phyloP scores from a whole-genome alignment of 495 filamentous ascomycete species.

The Xylaria curta region DNA sequence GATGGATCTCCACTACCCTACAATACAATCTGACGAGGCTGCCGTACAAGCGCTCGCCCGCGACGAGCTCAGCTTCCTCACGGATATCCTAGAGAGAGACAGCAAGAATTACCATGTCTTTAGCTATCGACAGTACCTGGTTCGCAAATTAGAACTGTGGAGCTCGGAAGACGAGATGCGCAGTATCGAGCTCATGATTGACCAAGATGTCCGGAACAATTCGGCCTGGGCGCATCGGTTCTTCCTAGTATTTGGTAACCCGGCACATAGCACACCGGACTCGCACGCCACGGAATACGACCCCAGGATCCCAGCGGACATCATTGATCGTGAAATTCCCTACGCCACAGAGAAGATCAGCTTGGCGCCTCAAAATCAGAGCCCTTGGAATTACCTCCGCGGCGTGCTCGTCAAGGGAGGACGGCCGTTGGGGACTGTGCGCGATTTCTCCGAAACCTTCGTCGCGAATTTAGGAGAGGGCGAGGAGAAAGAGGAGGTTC shows the following conservation, averaged over 20 bases:
- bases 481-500: conserved; percentile 59
- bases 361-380: conserved; percentile 89
- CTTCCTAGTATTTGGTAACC: conserved; percentile 82
- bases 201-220: conserved; percentile 88
- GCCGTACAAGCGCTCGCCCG: conserved; percentile 45
- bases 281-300: conserved; percentile 51
- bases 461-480: conserved; percentile 55
- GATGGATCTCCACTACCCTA: conserved; percentile 68
- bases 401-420: conserved; percentile 74
- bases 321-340: conserved; percentile 76
- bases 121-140: conserved; percentile 93
- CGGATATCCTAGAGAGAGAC: conserved; percentile 81
- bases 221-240: conserved; percentile 97
- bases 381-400: conserved; percentile 88
- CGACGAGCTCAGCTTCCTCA: conserved; percentile 76
- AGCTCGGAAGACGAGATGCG: conserved; percentile 62
- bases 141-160: conserved; percentile 77
- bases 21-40: conserved; percentile 47
- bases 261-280: conserved; percentile 54
- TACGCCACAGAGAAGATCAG: conserved; percentile 73
- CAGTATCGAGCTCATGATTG: conserved; percentile 71
- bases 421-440: conserved; percentile 60
- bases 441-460: conserved; percentile 71
- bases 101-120: conserved; percentile 99
- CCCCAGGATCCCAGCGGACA: conserved; percentile 59